Percentiles rank a stretch among this genome's conserved stretches.
These are phyloP conservation scores for Euphorbia peplus DNA, from an alignment of 345 rosid species.

Conservation along the genomic window DNA sequence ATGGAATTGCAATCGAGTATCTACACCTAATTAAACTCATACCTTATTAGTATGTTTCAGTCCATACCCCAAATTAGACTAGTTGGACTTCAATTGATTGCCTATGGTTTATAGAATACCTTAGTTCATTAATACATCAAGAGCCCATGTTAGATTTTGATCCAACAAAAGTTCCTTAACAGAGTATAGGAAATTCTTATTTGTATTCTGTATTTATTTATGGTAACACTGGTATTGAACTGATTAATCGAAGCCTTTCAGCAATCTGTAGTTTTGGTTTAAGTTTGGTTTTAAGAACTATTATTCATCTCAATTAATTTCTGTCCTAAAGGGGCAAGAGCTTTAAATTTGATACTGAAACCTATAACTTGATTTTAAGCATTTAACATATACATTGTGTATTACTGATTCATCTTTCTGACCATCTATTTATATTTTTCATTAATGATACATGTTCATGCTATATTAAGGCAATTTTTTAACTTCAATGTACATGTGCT, in stretches of 20 bases:
- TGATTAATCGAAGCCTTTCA: neutral
- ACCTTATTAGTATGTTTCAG: too few relatives aligned
- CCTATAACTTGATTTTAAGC: neutral
- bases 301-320: neutral
- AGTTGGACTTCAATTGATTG: too few relatives aligned
- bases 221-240: neutral
- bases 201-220: too few relatives aligned
- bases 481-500: conserved; percentile 9
- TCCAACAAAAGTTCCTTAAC: neutral
- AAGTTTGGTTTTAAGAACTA: neutral
- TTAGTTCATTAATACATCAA: too few relatives aligned
- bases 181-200: neutral
- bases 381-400: neutral
- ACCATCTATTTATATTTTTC: neutral
- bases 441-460: neutral
- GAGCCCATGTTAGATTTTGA: too few relatives aligned
- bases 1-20: too few relatives aligned
- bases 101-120: too few relatives aligned
- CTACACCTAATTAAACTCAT: too few relatives aligned
- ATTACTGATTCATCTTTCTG: neutral
- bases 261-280: neutral
- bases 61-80: too few relatives aligned
- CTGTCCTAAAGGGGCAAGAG: neutral
- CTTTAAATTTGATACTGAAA: neutral
- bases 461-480: neutral